Evolutionary conservation across 139 green algal genomes (phyloP).

Genomic region (Micractinium sp.): DNA sequence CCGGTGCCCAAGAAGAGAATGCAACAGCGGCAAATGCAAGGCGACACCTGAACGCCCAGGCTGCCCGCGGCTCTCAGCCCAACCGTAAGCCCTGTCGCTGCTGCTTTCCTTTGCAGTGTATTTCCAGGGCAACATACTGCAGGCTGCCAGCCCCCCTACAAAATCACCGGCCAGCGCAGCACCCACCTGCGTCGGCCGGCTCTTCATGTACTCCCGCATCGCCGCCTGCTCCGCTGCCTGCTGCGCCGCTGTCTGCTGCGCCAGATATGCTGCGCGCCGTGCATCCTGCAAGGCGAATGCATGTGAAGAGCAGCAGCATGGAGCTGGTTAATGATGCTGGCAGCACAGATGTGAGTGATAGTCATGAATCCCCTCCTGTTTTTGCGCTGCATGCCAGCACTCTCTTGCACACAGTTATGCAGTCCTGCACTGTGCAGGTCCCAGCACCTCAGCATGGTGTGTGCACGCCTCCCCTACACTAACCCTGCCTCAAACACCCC

Average conservation of each 20-base stretch:
- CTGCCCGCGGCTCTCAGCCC: too few species aligned
- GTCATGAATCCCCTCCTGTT: too few species aligned
- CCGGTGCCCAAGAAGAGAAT: not conserved
- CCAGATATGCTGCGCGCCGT: not conserved
- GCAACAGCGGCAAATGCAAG: not conserved
- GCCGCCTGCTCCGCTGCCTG: conserved; percentile 7
- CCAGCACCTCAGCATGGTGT: too few species aligned
- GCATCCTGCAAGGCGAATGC: not conserved
- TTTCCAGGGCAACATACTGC: not conserved
- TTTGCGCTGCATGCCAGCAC: too few species aligned
- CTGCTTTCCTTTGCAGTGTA: not conserved
- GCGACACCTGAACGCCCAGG: too few species aligned
- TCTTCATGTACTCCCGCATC: conserved; percentile 4
- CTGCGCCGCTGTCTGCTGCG: conserved; percentile 8
- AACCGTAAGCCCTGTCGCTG: not conserved
- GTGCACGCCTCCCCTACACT: too few species aligned
- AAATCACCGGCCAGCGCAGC: not conserved
- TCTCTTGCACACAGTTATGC: too few species aligned
- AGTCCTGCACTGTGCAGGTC: too few species aligned
- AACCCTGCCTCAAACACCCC: too few species aligned
- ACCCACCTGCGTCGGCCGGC: not conserved
- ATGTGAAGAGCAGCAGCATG: not conserved
- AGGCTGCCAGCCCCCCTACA: too few species aligned
- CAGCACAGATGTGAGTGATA: not conserved
- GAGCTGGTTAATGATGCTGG: not conserved